Base-by-base conservation (phyloP, 805 yeast species). In the Wickerhamomyces ciferrii region DNA sequence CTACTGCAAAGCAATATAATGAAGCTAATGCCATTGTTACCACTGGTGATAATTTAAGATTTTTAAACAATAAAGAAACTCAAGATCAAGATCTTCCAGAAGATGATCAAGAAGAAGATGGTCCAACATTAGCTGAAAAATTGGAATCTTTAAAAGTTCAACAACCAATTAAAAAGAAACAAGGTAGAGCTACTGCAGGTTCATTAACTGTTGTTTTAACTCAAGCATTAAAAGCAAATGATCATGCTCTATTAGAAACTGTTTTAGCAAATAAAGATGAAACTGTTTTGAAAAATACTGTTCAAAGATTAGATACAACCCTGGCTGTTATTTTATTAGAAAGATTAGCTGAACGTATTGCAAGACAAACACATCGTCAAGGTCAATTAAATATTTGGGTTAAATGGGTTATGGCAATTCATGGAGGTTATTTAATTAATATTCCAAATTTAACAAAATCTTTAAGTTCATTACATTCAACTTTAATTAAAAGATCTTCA, bases 161-260 rank as follows among this genome's bases (percentile, higher is more conserved):
- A 43, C 41, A 47, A 19, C 56, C 58, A 44, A 20, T 37, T 10
- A 54, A 59, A 39, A 65, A 66, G 49, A 66, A 67, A 40, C 69
- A 69, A 48, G 75, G 77, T 50, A 74, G 73, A 46, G 78, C 81
- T 19, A 76, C 81, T 9, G 79, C 86, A 5, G 96, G 94, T 43
- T 81, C 96, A 2, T 77, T 91, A 49, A 80, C 96, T 2, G 82
- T 86, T 1, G 79, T 94, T n/a, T 72, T 94, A 40, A 73, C 91
- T 14, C 99, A 94, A 68, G 92, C 99, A 0, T 73, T 94, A 51
- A 83, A 80, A 56, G 83, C 95, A 19, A 87, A 87, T 58, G 99
- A 94, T 62, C 90, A 83, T 57, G 70, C 94, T 10, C 71, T 94
- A 47, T 72, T 94, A 51, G 98, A 94, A 63, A 80, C 88, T 3